Evolutionary conservation across 768 basidiomycete genomes (phyloP), one percentile per base, ranked within the genome.

Genomic region (Galerina sulciceps): DNA sequence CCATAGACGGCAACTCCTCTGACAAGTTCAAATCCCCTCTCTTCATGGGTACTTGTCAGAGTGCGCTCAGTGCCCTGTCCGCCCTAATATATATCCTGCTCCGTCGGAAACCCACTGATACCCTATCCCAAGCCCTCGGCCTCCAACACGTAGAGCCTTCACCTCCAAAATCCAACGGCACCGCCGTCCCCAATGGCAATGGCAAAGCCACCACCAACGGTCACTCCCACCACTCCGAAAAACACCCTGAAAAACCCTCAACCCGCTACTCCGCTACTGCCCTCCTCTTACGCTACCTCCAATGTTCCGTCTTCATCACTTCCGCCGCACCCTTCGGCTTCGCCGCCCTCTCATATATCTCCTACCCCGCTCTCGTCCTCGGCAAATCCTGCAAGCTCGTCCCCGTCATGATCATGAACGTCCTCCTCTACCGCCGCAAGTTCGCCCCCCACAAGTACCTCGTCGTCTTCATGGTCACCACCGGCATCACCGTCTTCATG

Each of bases 341-440:
- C 76, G 91, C 95, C 10, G 88, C 95, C 4, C 88, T 99, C 42
- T 88, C 93, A 22, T 93, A 96, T 76, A 95, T 99, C 70, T 94
- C 94, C 15, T 99, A 98, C 79, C 97, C 97, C 49, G 94, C 96
- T 43, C 96, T 98, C 92, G 96, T 99, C 35, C 89, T 99, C 63
- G 97, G 93, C 52, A 99, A 99, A 74, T 98, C 96, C 0, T 99
- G 97, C 83, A 99, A 99, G 72, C 93, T 99, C 70, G 94, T 99
- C 43, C 97, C 97, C 0, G 97, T 96, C 59, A 93, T 96, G 86
- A 84, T 99, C 73, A 95, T 99, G 90, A 98, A 99, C 76, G 88
- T 99, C 66, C 67, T 99, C 38, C 82, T 98, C 58, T 99, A 99
- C 76, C 93, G 96, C 54, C 89, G 96, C 48, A 83, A 84, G 62